Base-by-base conservation (phyloP, 192 early-diverging fungal species). In the Diversispora eburnea region DNA sequence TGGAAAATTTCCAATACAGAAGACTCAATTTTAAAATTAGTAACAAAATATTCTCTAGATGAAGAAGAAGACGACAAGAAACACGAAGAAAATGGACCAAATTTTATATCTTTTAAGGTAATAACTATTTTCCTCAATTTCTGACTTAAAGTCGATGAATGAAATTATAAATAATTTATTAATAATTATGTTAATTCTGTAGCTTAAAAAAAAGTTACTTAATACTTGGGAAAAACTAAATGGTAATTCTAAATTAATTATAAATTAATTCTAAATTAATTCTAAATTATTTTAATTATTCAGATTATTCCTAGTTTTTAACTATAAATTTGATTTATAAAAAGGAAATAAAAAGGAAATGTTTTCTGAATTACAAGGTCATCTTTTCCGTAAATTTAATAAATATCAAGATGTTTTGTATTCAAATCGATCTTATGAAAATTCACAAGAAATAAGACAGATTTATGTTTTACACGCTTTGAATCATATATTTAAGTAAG, bases 401-500 rank as follows among this genome's bases (percentile, higher is more conserved):
- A 78, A 85, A 68, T 97, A 96, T 75, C 77, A 77, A 17, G 96
- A 98, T 79, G 79, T 97, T 10, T 79, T 92, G 13, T 95, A 82
- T 72, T 80, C 89, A 6, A 86, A 87, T 59, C 83, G 90, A 19
- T 79, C 77, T 8, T 79, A 85, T 51, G 71, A 82, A n/a, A 88
- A 88, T 67, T 84, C 89, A 15, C 80, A 85, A 56, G 90, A 91
- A 68, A 83, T 98, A 12, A 85, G 91, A 15, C 86, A 86, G 4
- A 59, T 85, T 3, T 94, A 96, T 74, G 81, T 81, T 9, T 79
- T 98, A 41, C 98, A 99, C 72, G 89, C 88, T 5, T 75, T 99
- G 67, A 99, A 98, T 78, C 98, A 99, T 63, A 84, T 99, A 15
- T 80, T 87, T 73, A 95, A 94, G 83, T 86, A 80, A 63, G 81